A percentile compares a stretch with the other conserved stretches of the same genome.
Conservation (phyloP, 1,139 yeast species). For the Citeromyces hawaiiensis region DNA sequence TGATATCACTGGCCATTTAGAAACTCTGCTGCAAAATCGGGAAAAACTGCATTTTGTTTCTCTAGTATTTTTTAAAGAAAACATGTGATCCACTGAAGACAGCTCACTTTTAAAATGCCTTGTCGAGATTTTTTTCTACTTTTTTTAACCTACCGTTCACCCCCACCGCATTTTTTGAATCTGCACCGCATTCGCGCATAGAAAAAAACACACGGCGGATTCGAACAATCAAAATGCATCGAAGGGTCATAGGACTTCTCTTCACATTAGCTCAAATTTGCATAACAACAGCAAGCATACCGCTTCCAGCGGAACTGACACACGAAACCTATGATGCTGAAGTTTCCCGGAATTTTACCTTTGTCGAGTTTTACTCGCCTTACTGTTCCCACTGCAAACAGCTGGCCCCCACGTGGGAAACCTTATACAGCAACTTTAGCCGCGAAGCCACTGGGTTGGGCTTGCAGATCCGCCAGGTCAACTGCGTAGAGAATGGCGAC, state of each 20-base stretch:
- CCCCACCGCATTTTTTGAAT: neutral
- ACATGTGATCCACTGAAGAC: too few species aligned
- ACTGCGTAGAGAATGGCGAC: slow-evolving; percentile 64
- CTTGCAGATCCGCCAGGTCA: slow-evolving; percentile 51
- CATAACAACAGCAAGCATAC: neutral
- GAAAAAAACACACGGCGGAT: neutral
- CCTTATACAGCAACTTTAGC: slow-evolving; percentile 31
- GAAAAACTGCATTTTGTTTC: too few species aligned
- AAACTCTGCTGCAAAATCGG: too few species aligned
- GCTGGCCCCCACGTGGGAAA: slow-evolving; percentile 54
- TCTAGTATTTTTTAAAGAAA: too few species aligned
- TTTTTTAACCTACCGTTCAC: too few species aligned
- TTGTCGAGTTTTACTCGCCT: slow-evolving; percentile 59
- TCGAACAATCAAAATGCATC: neutral
- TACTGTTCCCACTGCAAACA: slow-evolving; percentile 57
- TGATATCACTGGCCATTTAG: too few species aligned
- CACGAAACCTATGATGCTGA: slow-evolving; percentile 26
- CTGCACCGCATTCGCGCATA: neutral
- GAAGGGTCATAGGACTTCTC: neutral
- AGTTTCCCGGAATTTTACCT: slow-evolving; percentile 32
- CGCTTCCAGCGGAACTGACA: slow-evolving; percentile 15
- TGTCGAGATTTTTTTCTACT: too few species aligned
- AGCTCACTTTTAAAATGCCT: too few species aligned
- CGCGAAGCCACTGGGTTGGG: slow-evolving; percentile 24
- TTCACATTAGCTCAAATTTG: neutral